Conservation (phyloP, 805 yeast genomes). For the Lipomyces starkeyi region DNA sequence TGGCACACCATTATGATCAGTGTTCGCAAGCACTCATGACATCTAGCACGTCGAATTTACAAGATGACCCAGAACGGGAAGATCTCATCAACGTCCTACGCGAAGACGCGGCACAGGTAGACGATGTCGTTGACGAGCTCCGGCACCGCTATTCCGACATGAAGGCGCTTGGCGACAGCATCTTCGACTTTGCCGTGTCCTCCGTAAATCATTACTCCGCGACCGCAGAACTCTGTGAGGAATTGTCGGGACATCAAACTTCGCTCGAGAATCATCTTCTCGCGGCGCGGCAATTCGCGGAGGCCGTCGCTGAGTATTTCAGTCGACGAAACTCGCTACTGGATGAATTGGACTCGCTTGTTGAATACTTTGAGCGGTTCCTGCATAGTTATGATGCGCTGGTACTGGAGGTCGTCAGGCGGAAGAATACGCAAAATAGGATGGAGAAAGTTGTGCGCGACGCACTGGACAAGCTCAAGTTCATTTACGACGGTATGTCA, state of each 20-base stretch:
- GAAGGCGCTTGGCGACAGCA: conserved; percentile 7
- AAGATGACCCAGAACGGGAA: conserved; percentile 48
- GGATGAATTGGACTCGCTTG: conserved; percentile 50
- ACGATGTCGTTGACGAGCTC: conserved; percentile 38
- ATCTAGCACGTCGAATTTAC: conserved; percentile 46
- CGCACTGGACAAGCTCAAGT: conserved; percentile 51
- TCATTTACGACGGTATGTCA: conserved; percentile 46
- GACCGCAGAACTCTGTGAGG: background rate
- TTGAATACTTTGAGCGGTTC: conserved; percentile 59
- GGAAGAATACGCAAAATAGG: conserved; percentile 51
- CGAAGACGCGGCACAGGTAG: conserved; percentile 46
- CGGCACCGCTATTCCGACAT: conserved; percentile 30
- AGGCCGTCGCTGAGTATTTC: conserved; percentile 42
- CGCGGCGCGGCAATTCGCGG: conserved; percentile 39
- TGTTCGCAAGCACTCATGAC: conserved; percentile 58
- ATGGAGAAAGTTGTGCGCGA: conserved; percentile 52
- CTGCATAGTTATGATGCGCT: conserved; percentile 58
- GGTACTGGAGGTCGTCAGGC: conserved; percentile 59
- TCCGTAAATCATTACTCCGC: conserved; percentile 12
- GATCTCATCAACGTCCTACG: conserved; percentile 64
- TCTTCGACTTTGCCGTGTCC: conserved; percentile 25
- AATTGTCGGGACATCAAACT: conserved; percentile 2
- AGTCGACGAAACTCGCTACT: conserved; percentile 41
- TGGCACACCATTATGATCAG: conserved; percentile 85
- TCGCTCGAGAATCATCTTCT: conserved; percentile 23